These are phyloP conservation scores for Lentinus polychrous DNA, from an alignment of 1,284 basidiomycete species.

Conservation along the genomic window DNA sequence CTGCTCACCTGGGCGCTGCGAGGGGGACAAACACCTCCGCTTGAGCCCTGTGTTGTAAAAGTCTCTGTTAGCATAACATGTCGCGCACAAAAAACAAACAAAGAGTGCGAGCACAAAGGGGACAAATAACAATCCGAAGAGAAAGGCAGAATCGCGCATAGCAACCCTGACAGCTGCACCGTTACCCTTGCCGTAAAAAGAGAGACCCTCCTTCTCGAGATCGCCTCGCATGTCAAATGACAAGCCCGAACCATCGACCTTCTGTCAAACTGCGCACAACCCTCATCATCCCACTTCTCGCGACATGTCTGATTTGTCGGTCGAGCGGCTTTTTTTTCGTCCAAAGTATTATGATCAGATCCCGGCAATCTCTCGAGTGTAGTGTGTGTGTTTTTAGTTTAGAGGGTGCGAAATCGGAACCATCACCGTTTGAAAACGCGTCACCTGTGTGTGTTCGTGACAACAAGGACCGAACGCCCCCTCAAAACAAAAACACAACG, in stretches of 20 bases:
- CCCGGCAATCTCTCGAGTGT: no score
- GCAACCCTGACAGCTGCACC: neutral
- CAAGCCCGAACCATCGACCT: neutral
- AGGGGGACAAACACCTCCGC: conserved; percentile 81
- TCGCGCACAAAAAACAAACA: conserved; percentile 1
- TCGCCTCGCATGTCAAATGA: neutral
- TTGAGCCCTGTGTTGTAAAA: conserved; percentile 40
- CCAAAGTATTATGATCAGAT: no score
- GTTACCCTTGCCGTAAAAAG: neutral
- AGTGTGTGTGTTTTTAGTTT: no score
- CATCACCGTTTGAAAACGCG: no score
- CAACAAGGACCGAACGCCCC: no score
- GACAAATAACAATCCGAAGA: neutral
- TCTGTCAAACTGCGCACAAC: neutral
- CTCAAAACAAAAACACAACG: no score
- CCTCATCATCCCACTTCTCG: neutral
- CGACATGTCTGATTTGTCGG: neutral
- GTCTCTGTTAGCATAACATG: conserved; percentile 1
- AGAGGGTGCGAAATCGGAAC: no score
- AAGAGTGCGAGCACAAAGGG: neutral
- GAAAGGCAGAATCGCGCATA: neutral
- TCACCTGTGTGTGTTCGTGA: no score
- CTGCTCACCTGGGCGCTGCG: conserved; percentile 66
- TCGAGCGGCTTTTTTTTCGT: no score
- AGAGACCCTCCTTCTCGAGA: no score